These are phyloP conservation scores for Prinsepia uniflora DNA, from an alignment of 306 rosid species.

Conservation along the genomic window DNA sequence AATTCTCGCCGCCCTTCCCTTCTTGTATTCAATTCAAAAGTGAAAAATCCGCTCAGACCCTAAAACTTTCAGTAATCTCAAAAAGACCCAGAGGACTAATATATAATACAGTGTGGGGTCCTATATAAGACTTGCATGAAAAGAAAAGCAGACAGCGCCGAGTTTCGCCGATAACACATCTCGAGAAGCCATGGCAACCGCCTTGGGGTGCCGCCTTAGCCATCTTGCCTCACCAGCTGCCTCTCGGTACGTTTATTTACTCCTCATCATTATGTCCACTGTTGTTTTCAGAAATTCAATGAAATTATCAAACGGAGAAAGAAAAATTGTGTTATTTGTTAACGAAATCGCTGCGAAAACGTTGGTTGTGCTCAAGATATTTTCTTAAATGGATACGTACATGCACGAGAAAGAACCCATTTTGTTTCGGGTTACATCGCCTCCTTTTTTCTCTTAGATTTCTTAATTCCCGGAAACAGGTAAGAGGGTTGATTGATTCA, in stretches of 20 bases:
- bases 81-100: background rate
- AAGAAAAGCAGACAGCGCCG: slow-evolving; percentile 13
- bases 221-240: background rate
- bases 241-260: slow-evolving; percentile 1
- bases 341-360: background rate
- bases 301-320: background rate
- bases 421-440: background rate
- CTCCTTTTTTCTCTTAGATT: background rate
- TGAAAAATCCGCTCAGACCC: background rate
- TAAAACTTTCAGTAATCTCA: background rate
- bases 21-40: too few species aligned
- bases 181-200: slow-evolving; percentile 14
- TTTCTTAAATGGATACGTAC: background rate
- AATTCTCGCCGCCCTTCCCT: too few species aligned
- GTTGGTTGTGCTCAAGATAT: background rate
- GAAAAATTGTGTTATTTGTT: background rate
- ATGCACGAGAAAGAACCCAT: background rate
- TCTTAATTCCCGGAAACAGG: background rate
- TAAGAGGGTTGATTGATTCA: too few species aligned
- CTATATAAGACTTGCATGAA: slow-evolving; percentile 1
- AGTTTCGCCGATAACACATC: background rate
- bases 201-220: slow-evolving; percentile 15
- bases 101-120: background rate
- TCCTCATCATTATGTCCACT: background rate
- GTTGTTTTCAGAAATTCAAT: background rate